Evolutionary conservation across 192 early-diverging fungal genomes (phyloP).

Genomic region (Umbelopsis sp.): DNA sequence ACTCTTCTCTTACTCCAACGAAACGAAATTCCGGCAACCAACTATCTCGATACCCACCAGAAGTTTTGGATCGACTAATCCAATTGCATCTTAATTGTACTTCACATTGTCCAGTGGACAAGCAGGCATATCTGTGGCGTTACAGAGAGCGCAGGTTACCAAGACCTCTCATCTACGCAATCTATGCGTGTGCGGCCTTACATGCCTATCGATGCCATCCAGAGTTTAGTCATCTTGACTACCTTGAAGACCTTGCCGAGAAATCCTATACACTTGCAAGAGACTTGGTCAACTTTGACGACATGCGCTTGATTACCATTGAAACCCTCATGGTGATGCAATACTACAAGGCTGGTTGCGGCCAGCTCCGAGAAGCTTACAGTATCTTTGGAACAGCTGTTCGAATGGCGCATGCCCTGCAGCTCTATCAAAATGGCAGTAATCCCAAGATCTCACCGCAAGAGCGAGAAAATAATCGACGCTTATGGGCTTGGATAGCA

Average conservation of each 20-base stretch:
- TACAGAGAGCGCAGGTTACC: constrained; percentile 12
- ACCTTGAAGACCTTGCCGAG: constrained; percentile 4
- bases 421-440: background rate
- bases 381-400: constrained; percentile 14
- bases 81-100: constrained; percentile 18
- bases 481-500: constrained; percentile 16
- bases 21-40: background rate
- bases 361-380: constrained; percentile 15
- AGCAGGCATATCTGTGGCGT: background rate
- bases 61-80: background rate
- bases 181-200: constrained; percentile 26
- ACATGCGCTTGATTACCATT: constrained; percentile 11
- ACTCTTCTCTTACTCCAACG: background rate
- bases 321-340: constrained; percentile 29
- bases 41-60: background rate
- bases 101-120: constrained; percentile 16
- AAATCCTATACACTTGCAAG: constrained; percentile 21
- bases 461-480: constrained; percentile 8
- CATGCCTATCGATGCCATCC: constrained; percentile 28
- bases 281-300: constrained; percentile 31
- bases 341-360: constrained; percentile 14
- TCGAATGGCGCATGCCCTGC: constrained; percentile 17
- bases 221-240: background rate
- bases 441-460: background rate
- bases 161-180: constrained; percentile 19